Base-by-base conservation (phyloP, 1,284 basidiomycete species). In the Tremellales sp. region DNA sequence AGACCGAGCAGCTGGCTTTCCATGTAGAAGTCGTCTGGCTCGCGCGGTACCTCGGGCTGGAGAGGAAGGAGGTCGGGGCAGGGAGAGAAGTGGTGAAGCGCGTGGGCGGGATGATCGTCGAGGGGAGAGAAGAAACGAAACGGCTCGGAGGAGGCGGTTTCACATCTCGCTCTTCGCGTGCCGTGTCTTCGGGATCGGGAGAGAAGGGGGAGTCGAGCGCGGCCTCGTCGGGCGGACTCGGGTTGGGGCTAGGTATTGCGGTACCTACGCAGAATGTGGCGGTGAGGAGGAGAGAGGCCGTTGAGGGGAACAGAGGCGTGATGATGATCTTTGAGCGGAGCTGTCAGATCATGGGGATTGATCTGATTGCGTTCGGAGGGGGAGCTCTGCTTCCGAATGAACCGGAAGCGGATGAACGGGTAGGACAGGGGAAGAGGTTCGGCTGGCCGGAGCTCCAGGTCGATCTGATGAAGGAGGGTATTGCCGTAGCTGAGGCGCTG, bases 381-480 rank as follows among this genome's bases (percentile, higher is more conserved):
- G 37, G 27, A 14, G 8, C 21, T 6, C 14, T 25, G 13, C 12
- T 28, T 26, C 31, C 28, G 18, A 31, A 41, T 31, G 49, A 49
- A 1, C 45, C 36, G 3, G 29, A 38, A 32, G 14, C 13, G 25
- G 32, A 28, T 41, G 35, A 27, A 21, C 13, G 38, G 27, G n/a
- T n/a, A n/a, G n/a, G n/a, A n/a, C 28, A 47, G 40, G 32, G 14
- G 39, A 45, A 9, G 40, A 24, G 50, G 3, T 90, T 85, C 65
- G 92, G 93, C 1, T 98, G 93, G 94, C 84, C 88, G 1, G 87
- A 92, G 63, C 76, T 97, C 39, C 93, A 97, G 72, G 80, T 94
- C 26, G 88, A 88, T 26, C 82, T 94, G 26, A 78, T 97, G 29
- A 82, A 91, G 39, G 93, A 97, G 65, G 87, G 90, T 0, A 84